Percentiles rank a stretch among this genome's conserved stretches.
Conservation (phyloP, 176 grass and related monocot species). For the Sorghum bicolor region DNA sequence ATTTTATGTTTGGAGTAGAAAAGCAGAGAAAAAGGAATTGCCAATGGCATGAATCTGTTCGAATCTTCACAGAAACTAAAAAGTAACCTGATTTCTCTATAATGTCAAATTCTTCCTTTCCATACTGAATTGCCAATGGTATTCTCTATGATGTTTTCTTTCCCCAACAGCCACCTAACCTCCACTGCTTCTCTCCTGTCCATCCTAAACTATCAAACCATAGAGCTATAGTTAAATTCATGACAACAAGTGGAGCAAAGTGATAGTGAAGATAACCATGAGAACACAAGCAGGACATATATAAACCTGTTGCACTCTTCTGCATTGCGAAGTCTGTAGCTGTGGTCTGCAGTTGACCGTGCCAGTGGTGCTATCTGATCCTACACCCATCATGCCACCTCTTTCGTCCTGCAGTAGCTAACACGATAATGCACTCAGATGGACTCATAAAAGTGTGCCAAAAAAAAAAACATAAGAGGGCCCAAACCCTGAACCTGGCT, state of each 20-base stretch:
- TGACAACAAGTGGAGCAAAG: not conserved
- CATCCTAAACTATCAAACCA: slow-evolving; percentile 23
- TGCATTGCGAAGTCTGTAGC: not conserved
- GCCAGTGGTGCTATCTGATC: not conserved
- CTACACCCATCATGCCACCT: not conserved
- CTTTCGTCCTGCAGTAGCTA: not conserved
- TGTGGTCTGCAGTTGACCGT: not conserved
- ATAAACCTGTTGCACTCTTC: not conserved
- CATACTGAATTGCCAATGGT: no score
- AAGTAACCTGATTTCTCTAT: slow-evolving; percentile 38
- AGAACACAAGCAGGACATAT: not conserved
- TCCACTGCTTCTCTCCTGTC: slow-evolving; percentile 18
- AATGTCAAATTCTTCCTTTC: no score
- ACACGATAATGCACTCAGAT: no score
- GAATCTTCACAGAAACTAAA: not conserved
- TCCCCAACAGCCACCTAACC: slow-evolving; percentile 37
- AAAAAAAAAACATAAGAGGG: no score
- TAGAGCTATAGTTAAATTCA: slow-evolving; percentile 4
- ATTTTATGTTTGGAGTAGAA: not conserved
- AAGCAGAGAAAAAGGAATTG: not conserved
- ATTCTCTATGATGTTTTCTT: slow-evolving; percentile 40
- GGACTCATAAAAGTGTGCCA: no score
- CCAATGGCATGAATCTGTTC: not conserved
- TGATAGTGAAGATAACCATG: not conserved
- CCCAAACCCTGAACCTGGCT: not conserved